A percentile compares a stretch with the other conserved stretches of the same genome.
Evolutionary conservation across 2,329 filamentous ascomycete species (phyloP).

Genomic region (Fusarium sp.): DNA sequence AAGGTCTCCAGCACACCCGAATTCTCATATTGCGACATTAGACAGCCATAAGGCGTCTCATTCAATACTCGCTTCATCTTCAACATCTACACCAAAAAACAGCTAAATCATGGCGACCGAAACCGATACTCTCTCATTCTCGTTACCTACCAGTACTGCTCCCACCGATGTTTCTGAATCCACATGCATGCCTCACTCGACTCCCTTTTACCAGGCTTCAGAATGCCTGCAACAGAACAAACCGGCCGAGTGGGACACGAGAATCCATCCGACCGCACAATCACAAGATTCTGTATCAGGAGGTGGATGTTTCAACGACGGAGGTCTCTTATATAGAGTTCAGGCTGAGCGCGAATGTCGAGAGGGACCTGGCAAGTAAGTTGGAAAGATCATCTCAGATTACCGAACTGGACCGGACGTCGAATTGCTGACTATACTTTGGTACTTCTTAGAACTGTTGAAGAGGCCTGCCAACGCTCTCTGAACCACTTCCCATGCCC

Average conservation of each 20-base stretch:
- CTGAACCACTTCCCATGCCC: conserved; percentile 56
- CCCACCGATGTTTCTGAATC: conserved; percentile 47
- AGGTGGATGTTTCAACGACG: conserved; percentile 41
- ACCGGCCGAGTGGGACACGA: conserved; percentile 47
- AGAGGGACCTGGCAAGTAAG: conserved; percentile 45
- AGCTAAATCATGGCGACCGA: conserved; percentile 45
- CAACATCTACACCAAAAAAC: not conserved
- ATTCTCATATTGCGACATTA: not conserved
- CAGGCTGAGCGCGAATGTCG: conserved; percentile 42
- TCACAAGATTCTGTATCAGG: conserved; percentile 15
- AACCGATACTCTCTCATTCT: conserved; percentile 48
- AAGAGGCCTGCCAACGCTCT: conserved; percentile 52
- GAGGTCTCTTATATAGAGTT: conserved; percentile 42
- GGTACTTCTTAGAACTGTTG: conserved; percentile 45
- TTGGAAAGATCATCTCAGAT: not conserved
- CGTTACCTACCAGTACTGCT: conserved; percentile 47
- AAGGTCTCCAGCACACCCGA: not conserved
- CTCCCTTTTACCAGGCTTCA: conserved; percentile 27
- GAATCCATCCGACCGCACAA: conserved; percentile 19
- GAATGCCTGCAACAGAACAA: conserved; percentile 24
- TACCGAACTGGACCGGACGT: not conserved
- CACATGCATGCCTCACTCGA: conserved; percentile 40
- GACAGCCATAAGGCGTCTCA: conserved; percentile 20
- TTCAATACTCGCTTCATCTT: not conserved
- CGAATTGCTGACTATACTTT: conserved; percentile 35